A percentile compares a stretch with the other conserved stretches of the same genome.
phyloP scores from a whole-genome alignment of 352 stramenopile species.

The Pythium rhizo-oryzae region DNA sequence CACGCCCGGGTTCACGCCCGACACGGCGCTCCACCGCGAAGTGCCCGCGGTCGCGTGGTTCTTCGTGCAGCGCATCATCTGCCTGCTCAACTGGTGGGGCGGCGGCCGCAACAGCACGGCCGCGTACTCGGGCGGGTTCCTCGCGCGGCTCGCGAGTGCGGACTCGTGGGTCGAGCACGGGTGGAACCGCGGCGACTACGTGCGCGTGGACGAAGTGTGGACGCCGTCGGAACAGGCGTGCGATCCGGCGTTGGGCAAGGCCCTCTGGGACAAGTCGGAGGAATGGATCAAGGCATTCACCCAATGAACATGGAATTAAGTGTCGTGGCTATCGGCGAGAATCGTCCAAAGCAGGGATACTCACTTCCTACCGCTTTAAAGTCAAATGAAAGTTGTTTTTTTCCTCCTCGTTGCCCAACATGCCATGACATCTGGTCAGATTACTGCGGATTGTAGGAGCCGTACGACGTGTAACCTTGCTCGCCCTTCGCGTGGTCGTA shows the following conservation, averaged over 20 bases:
- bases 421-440: too few species aligned
- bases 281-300: conserved; percentile 17
- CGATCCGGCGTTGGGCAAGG: conserved; percentile 27
- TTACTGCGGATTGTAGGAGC: too few species aligned
- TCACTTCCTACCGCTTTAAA: too few species aligned
- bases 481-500: too few species aligned
- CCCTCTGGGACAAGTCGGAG: conserved; percentile 36
- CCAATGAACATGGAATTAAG: background rate
- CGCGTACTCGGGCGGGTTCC: conserved; percentile 29
- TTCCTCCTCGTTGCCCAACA: too few species aligned
- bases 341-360: too few species aligned
- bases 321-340: too few species aligned
- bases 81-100: conserved; percentile 4
- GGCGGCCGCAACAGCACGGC: conserved; percentile 23
- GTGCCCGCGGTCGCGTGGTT: conserved; percentile 5
- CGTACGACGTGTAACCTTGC: too few species aligned
- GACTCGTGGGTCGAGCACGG: conserved; percentile 17
- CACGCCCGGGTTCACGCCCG: conserved; percentile 32
- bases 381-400: too few species aligned
- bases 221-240: conserved; percentile 22
- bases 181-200: conserved; percentile 31
- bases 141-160: conserved; percentile 30
- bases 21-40: conserved; percentile 29
- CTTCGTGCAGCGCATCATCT: conserved; percentile 18
- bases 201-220: conserved; percentile 31